A percentile compares a stretch with the other conserved stretches of the same genome.
phyloP scores from a whole-genome alignment of 2,329 filamentous ascomycete genomes.

The Chaetomium strumarium region DNA sequence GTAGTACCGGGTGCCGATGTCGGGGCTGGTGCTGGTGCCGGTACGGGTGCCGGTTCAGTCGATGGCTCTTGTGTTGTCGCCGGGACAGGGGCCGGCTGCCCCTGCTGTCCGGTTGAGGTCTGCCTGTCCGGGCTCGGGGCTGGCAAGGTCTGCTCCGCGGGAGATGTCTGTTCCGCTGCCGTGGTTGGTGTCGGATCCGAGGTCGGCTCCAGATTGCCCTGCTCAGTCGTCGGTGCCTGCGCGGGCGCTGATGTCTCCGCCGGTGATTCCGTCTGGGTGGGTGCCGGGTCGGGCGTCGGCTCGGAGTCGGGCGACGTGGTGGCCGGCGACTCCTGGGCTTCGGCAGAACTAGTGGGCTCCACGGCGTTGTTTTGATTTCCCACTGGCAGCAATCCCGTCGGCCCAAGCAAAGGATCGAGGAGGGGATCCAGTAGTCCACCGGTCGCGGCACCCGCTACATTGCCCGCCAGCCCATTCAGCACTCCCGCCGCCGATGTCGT shows the following conservation, averaged over 20 bases:
- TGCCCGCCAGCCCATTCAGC: slow-evolving; percentile 4
- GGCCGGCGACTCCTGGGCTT: neutral
- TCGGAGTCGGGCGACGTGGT: neutral
- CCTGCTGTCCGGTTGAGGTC: neutral
- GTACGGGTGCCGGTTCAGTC: slow-evolving; percentile 1
- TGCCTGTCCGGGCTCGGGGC: neutral
- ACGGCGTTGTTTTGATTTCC: neutral
- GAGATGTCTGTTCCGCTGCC: too few species aligned
- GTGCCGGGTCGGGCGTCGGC: slow-evolving; percentile 5
- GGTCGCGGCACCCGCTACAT: neutral
- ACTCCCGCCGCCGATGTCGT: neutral
- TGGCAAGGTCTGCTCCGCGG: neutral
- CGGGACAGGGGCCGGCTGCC: neutral
- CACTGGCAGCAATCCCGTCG: slow-evolving; percentile 7
- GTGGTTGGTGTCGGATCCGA: too few species aligned
- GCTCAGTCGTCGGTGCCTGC: slow-evolving; percentile 2
- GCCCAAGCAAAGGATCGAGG: slow-evolving; percentile 8
- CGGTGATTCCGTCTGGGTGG: slow-evolving; percentile 1
- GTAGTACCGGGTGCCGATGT: too few species aligned
- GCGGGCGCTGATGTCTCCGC: slow-evolving; percentile 9
- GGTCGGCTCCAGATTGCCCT: neutral
- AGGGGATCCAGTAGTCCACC: neutral
- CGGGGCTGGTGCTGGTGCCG: neutral
- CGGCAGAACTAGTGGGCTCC: neutral
- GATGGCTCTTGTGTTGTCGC: slow-evolving; percentile 1